A percentile compares a stretch with the other conserved stretches of the same genome.
Conservation (phyloP, 306 rosid genomes). For the Dryas drummondii region DNA sequence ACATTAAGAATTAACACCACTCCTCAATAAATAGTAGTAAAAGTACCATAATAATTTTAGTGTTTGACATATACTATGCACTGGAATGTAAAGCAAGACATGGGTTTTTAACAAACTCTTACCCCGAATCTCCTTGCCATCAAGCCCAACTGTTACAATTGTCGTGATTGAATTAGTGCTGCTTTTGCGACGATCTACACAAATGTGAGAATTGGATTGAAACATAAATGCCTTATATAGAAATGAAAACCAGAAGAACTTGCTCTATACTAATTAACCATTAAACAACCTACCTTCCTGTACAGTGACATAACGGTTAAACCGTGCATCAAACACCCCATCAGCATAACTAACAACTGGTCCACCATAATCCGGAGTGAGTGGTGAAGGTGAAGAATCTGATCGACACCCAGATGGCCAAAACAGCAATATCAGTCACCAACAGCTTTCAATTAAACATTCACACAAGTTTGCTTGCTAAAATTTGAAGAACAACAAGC, state of each 20-base stretch:
- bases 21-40: neutral
- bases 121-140: constrained; percentile 59
- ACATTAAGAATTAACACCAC: constrained; percentile 13
- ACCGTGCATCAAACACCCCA: constrained; percentile 74
- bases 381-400: constrained; percentile 63
- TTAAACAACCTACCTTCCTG: constrained; percentile 60
- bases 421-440: neutral
- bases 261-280: neutral
- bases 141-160: constrained; percentile 62
- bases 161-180: constrained; percentile 61
- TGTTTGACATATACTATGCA: neutral
- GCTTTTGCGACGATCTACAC: constrained; percentile 70
- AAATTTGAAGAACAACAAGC: neutral
- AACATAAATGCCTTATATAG: neutral
- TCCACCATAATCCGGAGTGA: constrained; percentile 81
- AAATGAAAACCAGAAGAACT: neutral
- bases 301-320: constrained; percentile 68
- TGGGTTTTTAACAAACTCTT: constrained; percentile 12
- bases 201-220: neutral
- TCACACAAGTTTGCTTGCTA: neutral
- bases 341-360: constrained; percentile 80
- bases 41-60: neutral
- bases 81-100: neutral
- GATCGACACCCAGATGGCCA: constrained; percentile 20
- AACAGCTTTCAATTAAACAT: constrained; percentile 1